Conservation (phyloP, 2,329 filamentous ascomycete genomes). For the Scedosporium dehoogii region DNA sequence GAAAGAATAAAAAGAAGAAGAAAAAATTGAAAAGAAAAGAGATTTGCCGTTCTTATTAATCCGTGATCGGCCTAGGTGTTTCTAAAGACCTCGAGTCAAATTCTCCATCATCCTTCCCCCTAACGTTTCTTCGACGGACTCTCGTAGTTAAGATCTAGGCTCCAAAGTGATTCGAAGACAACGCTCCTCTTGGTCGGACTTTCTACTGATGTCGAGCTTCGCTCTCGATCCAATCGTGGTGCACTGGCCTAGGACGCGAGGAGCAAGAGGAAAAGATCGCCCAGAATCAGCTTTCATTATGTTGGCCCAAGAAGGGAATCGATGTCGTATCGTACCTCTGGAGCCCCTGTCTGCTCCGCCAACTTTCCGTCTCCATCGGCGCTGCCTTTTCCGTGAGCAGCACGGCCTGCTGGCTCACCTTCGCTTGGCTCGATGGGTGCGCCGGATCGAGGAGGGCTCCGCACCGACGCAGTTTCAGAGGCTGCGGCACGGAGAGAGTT, state of each 20-base stretch:
- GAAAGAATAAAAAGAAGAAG: no score
- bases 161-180: constrained; percentile 55
- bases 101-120: neutral
- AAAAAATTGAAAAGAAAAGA: no score
- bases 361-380: constrained; percentile 10
- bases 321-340: constrained; percentile 44
- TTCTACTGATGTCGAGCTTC: constrained; percentile 22
- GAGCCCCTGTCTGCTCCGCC: constrained; percentile 15
- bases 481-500: constrained; percentile 44
- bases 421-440: neutral
- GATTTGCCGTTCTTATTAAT: no score
- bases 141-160: constrained; percentile 46
- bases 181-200: constrained; percentile 40
- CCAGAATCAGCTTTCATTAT: constrained; percentile 22
- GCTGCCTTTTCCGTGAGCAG: neutral
- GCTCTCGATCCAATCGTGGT: constrained; percentile 25
- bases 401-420: neutral
- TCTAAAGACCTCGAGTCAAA: no score
- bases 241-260: constrained; percentile 8
- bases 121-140: constrained; percentile 20
- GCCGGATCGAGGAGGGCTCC: constrained; percentile 22
- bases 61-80: no score
- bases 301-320: constrained; percentile 40
- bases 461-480: constrained; percentile 28
- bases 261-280: neutral